These are phyloP conservation scores for Saccharomycopsis selenospora DNA, from an alignment of 805 yeast species.

Conservation along the genomic window DNA sequence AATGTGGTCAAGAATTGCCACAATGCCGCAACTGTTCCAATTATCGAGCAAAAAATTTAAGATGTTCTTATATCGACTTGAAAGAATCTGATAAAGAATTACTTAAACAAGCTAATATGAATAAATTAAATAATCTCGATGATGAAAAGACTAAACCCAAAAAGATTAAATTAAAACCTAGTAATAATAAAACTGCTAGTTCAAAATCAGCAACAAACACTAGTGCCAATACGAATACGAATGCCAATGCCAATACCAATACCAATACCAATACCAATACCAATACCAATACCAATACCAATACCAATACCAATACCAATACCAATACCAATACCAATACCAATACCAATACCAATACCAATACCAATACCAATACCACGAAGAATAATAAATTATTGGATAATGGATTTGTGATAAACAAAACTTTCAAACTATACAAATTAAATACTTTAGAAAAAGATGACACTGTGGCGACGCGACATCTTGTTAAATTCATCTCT, in stretches of 20 bases:
- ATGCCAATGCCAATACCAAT: too few species aligned
- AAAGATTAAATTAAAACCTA: too few species aligned
- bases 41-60: constrained; percentile 15
- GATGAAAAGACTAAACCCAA: too few species aligned
- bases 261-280: too few species aligned
- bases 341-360: not conserved
- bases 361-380: not conserved
- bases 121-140: too few species aligned
- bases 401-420: not conserved
- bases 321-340: not conserved
- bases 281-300: too few species aligned
- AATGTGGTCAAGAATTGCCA: constrained; percentile 58
- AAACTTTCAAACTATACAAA: constrained; percentile 3
- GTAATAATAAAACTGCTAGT: too few species aligned
- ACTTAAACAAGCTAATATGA: constrained; percentile 7
- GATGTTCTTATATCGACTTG: constrained; percentile 15
- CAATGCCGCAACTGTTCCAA: constrained; percentile 45
- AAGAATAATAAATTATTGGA: not conserved
- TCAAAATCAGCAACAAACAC: too few species aligned
- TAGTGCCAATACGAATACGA: too few species aligned
- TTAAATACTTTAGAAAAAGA: constrained; percentile 1
- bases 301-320: too few species aligned
- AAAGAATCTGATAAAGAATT: constrained; percentile 7
- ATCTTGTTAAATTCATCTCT: constrained; percentile 6
- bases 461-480: not conserved